phyloP scores from a whole-genome alignment of 2,329 filamentous ascomycete species.

The Hansfordia pulvinata region DNA sequence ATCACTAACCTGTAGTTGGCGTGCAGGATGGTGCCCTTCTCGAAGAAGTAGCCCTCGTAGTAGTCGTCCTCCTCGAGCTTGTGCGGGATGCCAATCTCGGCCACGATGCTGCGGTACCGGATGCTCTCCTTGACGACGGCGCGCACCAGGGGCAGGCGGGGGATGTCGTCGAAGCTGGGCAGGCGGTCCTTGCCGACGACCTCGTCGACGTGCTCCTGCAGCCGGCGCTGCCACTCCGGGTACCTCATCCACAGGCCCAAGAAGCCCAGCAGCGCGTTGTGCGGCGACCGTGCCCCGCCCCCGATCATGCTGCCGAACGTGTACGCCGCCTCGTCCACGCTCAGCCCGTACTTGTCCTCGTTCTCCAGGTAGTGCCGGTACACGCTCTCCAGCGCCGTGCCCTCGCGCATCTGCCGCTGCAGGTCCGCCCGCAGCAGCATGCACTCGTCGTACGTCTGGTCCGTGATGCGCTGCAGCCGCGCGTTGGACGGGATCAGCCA shows the following conservation, averaged over 20 bases:
- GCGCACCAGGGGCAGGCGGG: slow-evolving; percentile 2
- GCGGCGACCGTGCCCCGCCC: slow-evolving; percentile 1
- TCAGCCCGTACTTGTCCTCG: slow-evolving; percentile 1
- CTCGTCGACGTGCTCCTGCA: slow-evolving; percentile 3
- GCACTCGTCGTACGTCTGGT: neutral
- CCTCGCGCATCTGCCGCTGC: neutral
- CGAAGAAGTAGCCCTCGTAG: slow-evolving; percentile 6
- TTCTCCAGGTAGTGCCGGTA: slow-evolving; percentile 2
- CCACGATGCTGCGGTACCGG: slow-evolving; percentile 6
- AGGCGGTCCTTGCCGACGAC: slow-evolving; percentile 8
- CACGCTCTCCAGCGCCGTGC: slow-evolving; percentile 1
- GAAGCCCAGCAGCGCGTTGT: slow-evolving; percentile 2
- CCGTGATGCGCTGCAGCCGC: neutral
- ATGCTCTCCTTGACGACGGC: slow-evolving; percentile 4
- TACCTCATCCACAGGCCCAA: too few relatives aligned
- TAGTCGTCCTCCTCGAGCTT: slow-evolving; percentile 5
- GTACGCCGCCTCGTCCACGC: neutral
- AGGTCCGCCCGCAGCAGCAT: neutral
- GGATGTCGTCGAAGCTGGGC: slow-evolving; percentile 2
- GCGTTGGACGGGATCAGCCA: slow-evolving; percentile 2
- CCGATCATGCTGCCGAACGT: slow-evolving; percentile 1
- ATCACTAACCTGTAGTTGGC: slow-evolving; percentile 3
- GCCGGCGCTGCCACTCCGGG: slow-evolving; percentile 2
- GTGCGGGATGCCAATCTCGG: slow-evolving; percentile 5
- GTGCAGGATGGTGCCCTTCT: slow-evolving; percentile 5